Evolutionary conservation across 1,284 basidiomycete genomes (phyloP).

Genomic region (Cryptococcus maquisensis): DNA sequence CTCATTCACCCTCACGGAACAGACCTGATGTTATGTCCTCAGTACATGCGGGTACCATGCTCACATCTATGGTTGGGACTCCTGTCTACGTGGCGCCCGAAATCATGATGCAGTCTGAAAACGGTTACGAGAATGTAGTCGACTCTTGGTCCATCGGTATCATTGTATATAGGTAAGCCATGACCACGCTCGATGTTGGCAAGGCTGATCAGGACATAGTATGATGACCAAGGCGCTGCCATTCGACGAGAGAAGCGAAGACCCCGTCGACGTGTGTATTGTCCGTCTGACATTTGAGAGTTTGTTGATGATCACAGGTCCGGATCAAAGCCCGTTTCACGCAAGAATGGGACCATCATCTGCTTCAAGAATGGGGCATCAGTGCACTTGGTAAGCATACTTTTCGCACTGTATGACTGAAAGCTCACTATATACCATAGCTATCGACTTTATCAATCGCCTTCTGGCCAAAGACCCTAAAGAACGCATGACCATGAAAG

Average conservation of each 20-base stretch:
- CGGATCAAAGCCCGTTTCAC: slow-evolving; percentile 57
- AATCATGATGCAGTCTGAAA: slow-evolving; percentile 66
- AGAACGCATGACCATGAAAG: slow-evolving; percentile 56
- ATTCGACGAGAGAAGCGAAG: slow-evolving; percentile 47
- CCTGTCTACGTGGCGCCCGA: slow-evolving; percentile 48
- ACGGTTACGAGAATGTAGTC: slow-evolving; percentile 73
- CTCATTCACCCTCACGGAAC: slow-evolving; percentile 7
- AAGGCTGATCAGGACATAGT: slow-evolving; percentile 15
- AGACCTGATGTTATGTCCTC: slow-evolving; percentile 2
- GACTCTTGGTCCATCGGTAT: slow-evolving; percentile 93
- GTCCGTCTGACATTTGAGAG: neutral
- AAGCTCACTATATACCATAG: slow-evolving; percentile 35
- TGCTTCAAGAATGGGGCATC: slow-evolving; percentile 50
- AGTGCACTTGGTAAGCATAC: slow-evolving; percentile 47
- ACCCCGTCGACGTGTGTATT: slow-evolving; percentile 33
- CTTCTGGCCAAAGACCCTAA: slow-evolving; percentile 57
- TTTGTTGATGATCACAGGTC: slow-evolving; percentile 19
- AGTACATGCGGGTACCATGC: slow-evolving; percentile 43
- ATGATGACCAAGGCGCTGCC: slow-evolving; percentile 49
- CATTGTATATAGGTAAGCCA: slow-evolving; percentile 74
- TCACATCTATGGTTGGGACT: slow-evolving; percentile 49
- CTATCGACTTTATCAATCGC: slow-evolving; percentile 53
- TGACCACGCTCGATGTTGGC: neutral
- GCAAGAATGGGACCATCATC: slow-evolving; percentile 61
- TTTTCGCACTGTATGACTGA: neutral